phyloP scores from a whole-genome alignment of 2,329 filamentous ascomycete species.

The Fusarium temperatum region DNA sequence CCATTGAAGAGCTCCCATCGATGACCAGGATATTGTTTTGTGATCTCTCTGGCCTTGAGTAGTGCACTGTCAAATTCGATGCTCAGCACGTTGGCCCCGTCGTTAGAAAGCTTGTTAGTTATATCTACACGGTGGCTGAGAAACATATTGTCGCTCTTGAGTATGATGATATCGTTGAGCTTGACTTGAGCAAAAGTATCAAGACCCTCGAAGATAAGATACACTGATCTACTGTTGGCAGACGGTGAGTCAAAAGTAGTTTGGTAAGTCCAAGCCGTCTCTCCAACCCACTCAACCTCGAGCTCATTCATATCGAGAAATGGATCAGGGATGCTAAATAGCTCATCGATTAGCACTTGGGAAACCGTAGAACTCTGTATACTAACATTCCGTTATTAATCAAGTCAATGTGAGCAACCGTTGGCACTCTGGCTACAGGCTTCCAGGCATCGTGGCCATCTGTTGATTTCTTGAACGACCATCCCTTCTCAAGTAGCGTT shows the following conservation, averaged over 20 bases:
- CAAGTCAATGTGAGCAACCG: constrained; percentile 15
- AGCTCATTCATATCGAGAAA: constrained; percentile 7
- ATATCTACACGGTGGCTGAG: background rate
- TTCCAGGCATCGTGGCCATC: constrained; percentile 3
- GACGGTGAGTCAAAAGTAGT: background rate
- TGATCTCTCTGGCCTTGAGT: background rate
- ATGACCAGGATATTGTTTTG: background rate
- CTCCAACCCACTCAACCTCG: background rate
- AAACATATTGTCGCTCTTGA: constrained; percentile 2
- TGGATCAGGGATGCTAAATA: background rate
- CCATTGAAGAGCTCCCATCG: constrained; percentile 1
- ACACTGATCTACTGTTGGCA: background rate
- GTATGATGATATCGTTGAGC: background rate
- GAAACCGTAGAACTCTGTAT: rapidly evolving
- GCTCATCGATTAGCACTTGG: background rate
- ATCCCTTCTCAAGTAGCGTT: background rate
- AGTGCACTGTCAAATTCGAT: background rate
- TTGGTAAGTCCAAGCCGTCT: background rate
- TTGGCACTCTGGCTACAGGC: constrained; percentile 10
- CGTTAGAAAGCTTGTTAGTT: background rate
- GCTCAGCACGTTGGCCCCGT: background rate
- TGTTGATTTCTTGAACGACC: background rate
- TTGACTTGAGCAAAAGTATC: background rate
- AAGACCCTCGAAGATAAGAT: background rate
- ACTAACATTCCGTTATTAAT: constrained; percentile 17